phyloP scores from a whole-genome alignment of 1,284 basidiomycete genomes.

The Leccinum fallax region DNA sequence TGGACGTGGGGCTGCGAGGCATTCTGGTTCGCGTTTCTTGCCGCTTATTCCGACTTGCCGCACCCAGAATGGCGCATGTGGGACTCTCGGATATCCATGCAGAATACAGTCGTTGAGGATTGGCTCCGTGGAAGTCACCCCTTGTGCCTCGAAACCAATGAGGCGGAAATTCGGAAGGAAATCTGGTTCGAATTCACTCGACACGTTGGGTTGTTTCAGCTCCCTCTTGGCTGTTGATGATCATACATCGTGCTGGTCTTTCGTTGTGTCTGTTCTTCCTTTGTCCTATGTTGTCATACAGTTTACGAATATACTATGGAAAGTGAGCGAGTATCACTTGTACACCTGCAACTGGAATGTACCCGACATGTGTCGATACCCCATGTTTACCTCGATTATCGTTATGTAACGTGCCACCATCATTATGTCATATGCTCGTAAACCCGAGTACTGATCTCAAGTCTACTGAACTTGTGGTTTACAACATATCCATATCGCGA shows the following conservation, averaged over 20 bases:
- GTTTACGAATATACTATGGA: neutral
- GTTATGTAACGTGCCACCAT: neutral
- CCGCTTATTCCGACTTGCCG: neutral
- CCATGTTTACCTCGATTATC: neutral
- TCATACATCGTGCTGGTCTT: neutral
- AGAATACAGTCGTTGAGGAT: neutral
- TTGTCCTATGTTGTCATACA: neutral
- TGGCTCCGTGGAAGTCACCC: neutral
- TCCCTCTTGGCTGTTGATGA: neutral
- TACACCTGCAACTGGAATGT: neutral
- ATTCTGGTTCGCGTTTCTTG: neutral
- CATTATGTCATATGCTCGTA: neutral
- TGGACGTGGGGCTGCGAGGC: neutral
- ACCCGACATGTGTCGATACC: too few species aligned
- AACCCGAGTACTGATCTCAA: too few species aligned
- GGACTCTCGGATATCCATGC: neutral
- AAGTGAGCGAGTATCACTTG: neutral
- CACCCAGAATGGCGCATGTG: neutral
- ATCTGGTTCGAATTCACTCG: neutral
- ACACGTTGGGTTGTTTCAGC: neutral
- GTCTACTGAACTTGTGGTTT: neutral
- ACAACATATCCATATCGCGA: neutral
- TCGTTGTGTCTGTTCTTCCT: neutral
- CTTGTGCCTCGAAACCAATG: neutral
- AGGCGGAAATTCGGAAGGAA: neutral